These are phyloP conservation scores for Helotiales sp. DNA, from an alignment of 2,329 filamentous ascomycete genomes.

Conservation along the genomic window DNA sequence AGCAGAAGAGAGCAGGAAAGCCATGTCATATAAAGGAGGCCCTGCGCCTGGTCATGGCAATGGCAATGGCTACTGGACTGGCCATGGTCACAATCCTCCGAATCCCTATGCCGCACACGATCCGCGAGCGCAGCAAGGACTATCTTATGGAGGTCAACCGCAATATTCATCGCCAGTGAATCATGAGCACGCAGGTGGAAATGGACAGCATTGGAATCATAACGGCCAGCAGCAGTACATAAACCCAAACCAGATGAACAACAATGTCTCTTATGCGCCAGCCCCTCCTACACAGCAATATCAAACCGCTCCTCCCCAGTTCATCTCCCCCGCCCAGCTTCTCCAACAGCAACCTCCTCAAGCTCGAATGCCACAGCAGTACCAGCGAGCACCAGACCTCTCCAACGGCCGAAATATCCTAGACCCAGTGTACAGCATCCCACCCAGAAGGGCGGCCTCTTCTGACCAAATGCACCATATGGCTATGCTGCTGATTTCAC, in stretches of 20 bases:
- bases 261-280: conserved; percentile 18
- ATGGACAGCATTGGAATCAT: conserved; percentile 27
- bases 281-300: conserved; percentile 17
- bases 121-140: conserved; percentile 20
- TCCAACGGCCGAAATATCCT: conserved; percentile 15
- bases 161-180: conserved; percentile 23
- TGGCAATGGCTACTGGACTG: conserved; percentile 34
- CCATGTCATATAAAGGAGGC: conserved; percentile 40
- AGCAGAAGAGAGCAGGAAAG: background rate
- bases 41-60: conserved; percentile 32
- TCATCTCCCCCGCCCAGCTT: conserved; percentile 43
- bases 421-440: conserved; percentile 14
- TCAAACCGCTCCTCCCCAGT: conserved; percentile 27
- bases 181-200: background rate
- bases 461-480: conserved; percentile 28
- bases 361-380: conserved; percentile 25
- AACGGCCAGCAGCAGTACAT: conserved; percentile 28
- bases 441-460: conserved; percentile 19
- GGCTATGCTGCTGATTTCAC: conserved; percentile 61
- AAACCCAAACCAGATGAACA: conserved; percentile 26
- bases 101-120: conserved; percentile 27
- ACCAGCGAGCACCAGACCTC: conserved; percentile 23
- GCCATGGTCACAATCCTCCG: conserved; percentile 29
- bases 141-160: conserved; percentile 11
- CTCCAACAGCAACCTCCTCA: conserved; percentile 33